phyloP scores from a whole-genome alignment of 83 land plant species.

The Diphasiastrum complanatum region DNA sequence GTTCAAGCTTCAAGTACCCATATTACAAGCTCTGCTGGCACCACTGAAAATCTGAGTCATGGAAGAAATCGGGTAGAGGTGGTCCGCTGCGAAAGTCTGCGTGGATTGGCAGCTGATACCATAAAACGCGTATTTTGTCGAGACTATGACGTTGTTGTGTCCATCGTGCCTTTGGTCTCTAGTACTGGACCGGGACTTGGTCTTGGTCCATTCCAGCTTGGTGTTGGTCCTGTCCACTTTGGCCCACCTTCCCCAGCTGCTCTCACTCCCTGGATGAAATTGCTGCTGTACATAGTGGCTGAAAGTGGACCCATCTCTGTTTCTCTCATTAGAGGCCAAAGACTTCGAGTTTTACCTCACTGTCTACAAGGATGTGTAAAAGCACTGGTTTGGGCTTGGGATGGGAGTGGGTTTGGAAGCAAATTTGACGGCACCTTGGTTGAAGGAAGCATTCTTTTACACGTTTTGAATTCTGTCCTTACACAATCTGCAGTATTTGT shows the following conservation, averaged over 20 bases:
- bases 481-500: background rate
- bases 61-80: slow-evolving; percentile 3
- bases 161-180: slow-evolving; percentile 1
- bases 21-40: too few relatives aligned
- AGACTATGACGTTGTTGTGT: slow-evolving; percentile 1
- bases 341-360: slow-evolving; percentile 1
- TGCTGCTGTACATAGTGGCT: background rate
- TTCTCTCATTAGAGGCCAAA: background rate
- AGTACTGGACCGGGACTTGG: background rate
- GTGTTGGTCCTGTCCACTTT: slow-evolving; percentile 3
- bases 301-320: slow-evolving; percentile 2
- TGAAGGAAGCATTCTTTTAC: background rate
- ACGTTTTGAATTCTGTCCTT: background rate
- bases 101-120: background rate
- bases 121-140: background rate
- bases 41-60: too few relatives aligned
- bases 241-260: slow-evolving; percentile 6
- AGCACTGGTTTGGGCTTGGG: slow-evolving; percentile 5
- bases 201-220: too few relatives aligned
- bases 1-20: too few relatives aligned
- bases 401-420: background rate
- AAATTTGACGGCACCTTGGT: background rate
- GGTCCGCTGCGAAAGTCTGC: slow-evolving; percentile 2
- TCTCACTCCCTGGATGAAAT: slow-evolving; percentile 5
- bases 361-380: background rate